Evolutionary conservation across 176 grass and related monocot species (phyloP), one percentile per base, ranked within the genome.

Genomic region (Luzula sylvatica): DNA sequence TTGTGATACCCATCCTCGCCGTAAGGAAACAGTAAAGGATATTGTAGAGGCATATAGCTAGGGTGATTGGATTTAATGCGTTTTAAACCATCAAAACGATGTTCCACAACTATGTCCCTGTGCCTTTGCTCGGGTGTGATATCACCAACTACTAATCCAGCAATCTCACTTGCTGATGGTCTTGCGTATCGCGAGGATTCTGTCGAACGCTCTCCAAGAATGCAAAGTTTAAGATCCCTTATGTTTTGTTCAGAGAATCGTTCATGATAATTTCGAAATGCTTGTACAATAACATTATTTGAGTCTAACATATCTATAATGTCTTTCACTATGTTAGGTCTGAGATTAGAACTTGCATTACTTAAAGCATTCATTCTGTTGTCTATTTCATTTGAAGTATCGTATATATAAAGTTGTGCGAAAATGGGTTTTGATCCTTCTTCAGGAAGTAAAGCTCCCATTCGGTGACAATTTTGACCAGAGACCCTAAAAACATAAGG

Each of bases 1-100:
- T 3, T 5, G 6, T 0, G 44, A 26, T 32, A 78, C 0, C 76
- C 53, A 50, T 80, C 70, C 73, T 80, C 70, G 7, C 64, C 70
- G 12, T 74, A 63, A 6, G 47, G 62, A 54, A 79, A 72, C 0
- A 79, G 12, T 3, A 72, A 13, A 0, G 69, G 61, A 26, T 73
- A 79, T 5, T 79, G 46, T 45, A 73, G 22, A 43, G 42, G 13
- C 35, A 65, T 65, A 38, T 28, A 20, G 21, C 50, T 13, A 14
- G 40, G 23, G 30, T 61, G 23, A 46, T 42, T 13, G 35, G 50
- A 8, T 6, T 3, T 27, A 12, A 66, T 66, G 11, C 14, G 62
- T 13, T 53, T 14, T 14, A 52, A 23, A 0, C 1, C 4, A 3
- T 13, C 6, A 2, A 2, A 21, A 12, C 19, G 3, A 12, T 53